Evolutionary conservation across 805 yeast genomes (phyloP).

Genomic region (Teunomyces gatunensis): DNA sequence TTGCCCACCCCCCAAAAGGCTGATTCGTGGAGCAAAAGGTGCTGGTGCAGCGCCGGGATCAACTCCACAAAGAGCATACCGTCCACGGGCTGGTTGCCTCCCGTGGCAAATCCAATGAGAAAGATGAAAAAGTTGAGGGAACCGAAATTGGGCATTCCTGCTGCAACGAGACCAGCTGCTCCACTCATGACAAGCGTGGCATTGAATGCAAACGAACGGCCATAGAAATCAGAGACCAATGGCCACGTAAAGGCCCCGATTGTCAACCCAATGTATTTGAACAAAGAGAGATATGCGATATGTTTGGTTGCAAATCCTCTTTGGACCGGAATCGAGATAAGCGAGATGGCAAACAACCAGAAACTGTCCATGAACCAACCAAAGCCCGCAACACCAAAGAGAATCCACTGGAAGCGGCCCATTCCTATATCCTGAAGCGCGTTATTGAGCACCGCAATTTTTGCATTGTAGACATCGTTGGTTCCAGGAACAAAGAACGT

Average conservation of each 20-base stretch:
- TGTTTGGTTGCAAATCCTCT: slow-evolving; percentile 8
- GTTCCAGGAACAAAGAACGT: slow-evolving; percentile 7
- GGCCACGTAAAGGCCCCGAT: not conserved
- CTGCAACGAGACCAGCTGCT: slow-evolving; percentile 4
- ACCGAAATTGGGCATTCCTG: slow-evolving; percentile 3
- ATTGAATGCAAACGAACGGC: slow-evolving; percentile 3
- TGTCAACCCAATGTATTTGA: slow-evolving; percentile 2
- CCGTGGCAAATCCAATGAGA: slow-evolving; percentile 3
- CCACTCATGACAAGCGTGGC: slow-evolving; percentile 4
- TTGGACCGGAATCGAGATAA: slow-evolving; percentile 9
- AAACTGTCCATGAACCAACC: slow-evolving; percentile 8
- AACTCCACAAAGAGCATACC: slow-evolving; percentile 4
- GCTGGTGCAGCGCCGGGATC: slow-evolving; percentile 4
- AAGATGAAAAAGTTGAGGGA: not conserved
- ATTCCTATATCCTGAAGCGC: slow-evolving; percentile 12
- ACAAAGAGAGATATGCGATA: slow-evolving; percentile 9
- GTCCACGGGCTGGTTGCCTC: slow-evolving; percentile 4
- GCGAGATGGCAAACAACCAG: slow-evolving; percentile 11
- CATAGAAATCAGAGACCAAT: not conserved
- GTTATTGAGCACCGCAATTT: slow-evolving; percentile 6
- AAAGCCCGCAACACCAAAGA: slow-evolving; percentile 3
- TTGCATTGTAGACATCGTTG: slow-evolving; percentile 8
- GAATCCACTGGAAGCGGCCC: slow-evolving; percentile 7
- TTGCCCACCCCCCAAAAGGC: slow-evolving; percentile 3
- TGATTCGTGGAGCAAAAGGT: slow-evolving; percentile 2